Evolutionary conservation across 805 yeast genomes (phyloP).

Genomic region (Metschnikowia picachoensis): DNA sequence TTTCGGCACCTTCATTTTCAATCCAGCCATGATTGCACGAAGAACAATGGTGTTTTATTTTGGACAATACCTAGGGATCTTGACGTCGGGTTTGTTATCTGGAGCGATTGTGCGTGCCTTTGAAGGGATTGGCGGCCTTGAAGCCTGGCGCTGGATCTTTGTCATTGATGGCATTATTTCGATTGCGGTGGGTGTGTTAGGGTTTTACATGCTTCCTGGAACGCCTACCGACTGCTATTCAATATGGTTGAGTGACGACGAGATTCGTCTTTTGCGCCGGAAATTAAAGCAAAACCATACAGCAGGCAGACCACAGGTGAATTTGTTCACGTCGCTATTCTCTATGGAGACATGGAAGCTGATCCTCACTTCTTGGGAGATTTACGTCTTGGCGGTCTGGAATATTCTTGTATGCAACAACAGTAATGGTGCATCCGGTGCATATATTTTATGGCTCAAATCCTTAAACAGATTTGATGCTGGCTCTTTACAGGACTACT

Average conservation of each 20-base stretch:
- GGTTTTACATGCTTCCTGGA: constrained; percentile 21
- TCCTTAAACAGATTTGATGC: constrained; percentile 23
- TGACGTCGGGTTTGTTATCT: constrained; percentile 28
- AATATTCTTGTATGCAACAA: constrained; percentile 61
- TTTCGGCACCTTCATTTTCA: constrained; percentile 22
- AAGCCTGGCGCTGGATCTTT: constrained; percentile 18
- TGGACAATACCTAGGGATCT: constrained; percentile 29
- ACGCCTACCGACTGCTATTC: constrained; percentile 19
- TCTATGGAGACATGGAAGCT: constrained; percentile 44
- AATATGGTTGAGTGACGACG: constrained; percentile 18
- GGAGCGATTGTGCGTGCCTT: constrained; percentile 18
- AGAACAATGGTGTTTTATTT: constrained; percentile 24
- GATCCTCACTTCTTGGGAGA: constrained; percentile 54
- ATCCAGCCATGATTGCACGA: constrained; percentile 22
- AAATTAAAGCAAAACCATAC: constrained; percentile 15
- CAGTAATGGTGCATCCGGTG: constrained; percentile 51
- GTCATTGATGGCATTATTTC: constrained; percentile 16
- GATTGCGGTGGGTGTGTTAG: constrained; percentile 13
- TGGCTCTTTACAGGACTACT: constrained; percentile 34
- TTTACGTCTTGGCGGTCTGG: constrained; percentile 53
- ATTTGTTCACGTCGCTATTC: constrained; percentile 13
- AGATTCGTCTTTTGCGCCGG: constrained; percentile 34
- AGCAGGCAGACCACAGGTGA: constrained; percentile 16
- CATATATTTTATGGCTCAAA: constrained; percentile 57
- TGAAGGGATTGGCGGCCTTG: constrained; percentile 14